A percentile compares a stretch with the other conserved stretches of the same genome.
phyloP scores from a whole-genome alignment of 176 grass and related monocot species.

The Typha latifolia region DNA sequence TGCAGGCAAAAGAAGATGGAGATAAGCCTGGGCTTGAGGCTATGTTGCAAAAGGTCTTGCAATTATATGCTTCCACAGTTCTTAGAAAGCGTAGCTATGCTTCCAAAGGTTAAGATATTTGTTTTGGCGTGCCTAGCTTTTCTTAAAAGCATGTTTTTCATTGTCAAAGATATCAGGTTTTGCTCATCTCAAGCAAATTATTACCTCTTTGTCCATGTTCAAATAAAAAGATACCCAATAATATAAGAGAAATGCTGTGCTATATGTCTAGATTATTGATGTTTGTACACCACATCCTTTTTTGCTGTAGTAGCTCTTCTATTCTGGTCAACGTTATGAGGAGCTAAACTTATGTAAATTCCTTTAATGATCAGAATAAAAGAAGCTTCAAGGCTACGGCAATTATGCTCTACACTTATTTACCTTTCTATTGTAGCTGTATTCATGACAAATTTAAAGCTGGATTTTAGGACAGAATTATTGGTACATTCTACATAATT shows the following conservation, averaged over 20 bases:
- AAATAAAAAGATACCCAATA: no score
- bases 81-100: conserved; percentile 78
- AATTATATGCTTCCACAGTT: conserved; percentile 80
- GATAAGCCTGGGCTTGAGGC: conserved; percentile 84
- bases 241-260: no score
- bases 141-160: not conserved
- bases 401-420: not conserved
- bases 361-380: no score
- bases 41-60: conserved; percentile 87
- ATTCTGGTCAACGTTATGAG: not conserved
- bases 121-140: not conserved
- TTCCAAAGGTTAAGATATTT: conserved; percentile 51
- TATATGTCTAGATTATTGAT: no score
- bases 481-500: no score
- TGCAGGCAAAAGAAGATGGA: conserved; percentile 68
- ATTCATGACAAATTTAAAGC: not conserved
- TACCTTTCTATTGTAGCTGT: not conserved
- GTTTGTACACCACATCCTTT: not conserved
- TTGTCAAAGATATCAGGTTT: not conserved
- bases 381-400: no score
- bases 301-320: not conserved
- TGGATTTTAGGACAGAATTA: no score
- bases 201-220: no score
- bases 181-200: not conserved
- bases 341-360: not conserved